phyloP scores from a whole-genome alignment of 2,329 filamentous ascomycete species.

The Aspergillus novoparasiticus region DNA sequence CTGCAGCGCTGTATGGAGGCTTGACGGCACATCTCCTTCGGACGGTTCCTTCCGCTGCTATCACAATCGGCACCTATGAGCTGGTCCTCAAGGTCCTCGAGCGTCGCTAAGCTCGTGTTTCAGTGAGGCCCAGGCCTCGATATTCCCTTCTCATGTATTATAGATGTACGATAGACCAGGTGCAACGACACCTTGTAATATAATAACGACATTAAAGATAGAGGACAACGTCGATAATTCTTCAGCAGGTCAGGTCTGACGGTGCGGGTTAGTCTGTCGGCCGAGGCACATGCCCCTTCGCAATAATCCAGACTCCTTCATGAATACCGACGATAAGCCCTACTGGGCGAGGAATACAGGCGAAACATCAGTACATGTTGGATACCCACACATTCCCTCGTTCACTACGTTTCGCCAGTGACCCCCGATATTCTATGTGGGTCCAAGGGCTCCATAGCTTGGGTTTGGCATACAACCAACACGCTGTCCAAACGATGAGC shows the following conservation, averaged over 20 bases:
- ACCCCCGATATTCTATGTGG: background rate
- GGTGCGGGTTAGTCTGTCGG: background rate
- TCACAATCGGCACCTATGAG: conserved; percentile 42
- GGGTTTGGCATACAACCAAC: background rate
- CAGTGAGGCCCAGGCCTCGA: background rate
- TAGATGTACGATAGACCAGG: conserved; percentile 1
- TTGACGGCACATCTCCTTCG: conserved; percentile 40
- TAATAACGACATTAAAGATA: background rate
- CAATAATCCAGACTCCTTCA: background rate
- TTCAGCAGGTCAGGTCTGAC: background rate
- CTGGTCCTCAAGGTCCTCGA: conserved; percentile 33
- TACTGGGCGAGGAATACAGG: background rate
- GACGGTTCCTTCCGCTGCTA: conserved; percentile 39
- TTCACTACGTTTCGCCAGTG: background rate
- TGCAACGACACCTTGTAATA: background rate
- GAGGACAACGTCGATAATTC: background rate
- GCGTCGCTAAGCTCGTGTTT: background rate
- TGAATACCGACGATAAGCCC: background rate
- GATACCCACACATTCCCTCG: background rate
- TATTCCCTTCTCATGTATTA: conserved; percentile 3
- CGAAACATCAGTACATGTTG: background rate
- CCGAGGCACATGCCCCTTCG: background rate
- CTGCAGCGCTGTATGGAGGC: conserved; percentile 39
- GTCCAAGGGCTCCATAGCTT: no score
- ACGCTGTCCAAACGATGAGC: background rate